Evolutionary conservation across 2,329 filamentous ascomycete genomes (phyloP).

Genomic region (Venturia nashicola): DNA sequence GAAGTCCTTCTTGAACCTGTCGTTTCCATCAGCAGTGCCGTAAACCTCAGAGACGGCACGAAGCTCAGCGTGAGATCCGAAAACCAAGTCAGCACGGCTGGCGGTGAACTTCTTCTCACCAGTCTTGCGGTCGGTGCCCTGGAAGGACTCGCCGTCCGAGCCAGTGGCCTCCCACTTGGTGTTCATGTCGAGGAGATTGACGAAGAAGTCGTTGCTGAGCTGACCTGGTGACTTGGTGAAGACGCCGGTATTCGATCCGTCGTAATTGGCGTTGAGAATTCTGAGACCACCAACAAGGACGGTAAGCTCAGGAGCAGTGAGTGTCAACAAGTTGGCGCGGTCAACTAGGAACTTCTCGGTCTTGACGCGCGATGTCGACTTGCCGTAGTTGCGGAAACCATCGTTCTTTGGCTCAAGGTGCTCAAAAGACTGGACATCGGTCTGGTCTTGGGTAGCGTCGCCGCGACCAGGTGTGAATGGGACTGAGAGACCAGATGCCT

Average conservation of each 20-base stretch:
- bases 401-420: constrained; percentile 60
- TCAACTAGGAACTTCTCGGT: constrained; percentile 62
- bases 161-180: constrained; percentile 50
- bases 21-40: constrained; percentile 43
- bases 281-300: constrained; percentile 63
- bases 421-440: constrained; percentile 50
- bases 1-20: constrained; percentile 61
- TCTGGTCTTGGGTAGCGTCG: constrained; percentile 61
- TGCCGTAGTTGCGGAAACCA: constrained; percentile 70
- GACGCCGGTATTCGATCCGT: constrained; percentile 54
- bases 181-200: constrained; percentile 59
- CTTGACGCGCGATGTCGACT: constrained; percentile 45
- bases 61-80: constrained; percentile 63
- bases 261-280: constrained; percentile 56
- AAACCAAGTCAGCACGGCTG: constrained; percentile 56
- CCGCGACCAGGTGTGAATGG: constrained; percentile 62
- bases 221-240: constrained; percentile 55
- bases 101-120: constrained; percentile 57
- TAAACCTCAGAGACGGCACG: constrained; percentile 62
- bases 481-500: constrained; percentile 52
- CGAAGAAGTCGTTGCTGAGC: constrained; percentile 71
- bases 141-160: constrained; percentile 43
- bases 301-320: constrained; percentile 59
- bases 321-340: constrained; percentile 56
- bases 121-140: constrained; percentile 52